Base-by-base conservation (phyloP, 164 flowering plant genomes). In the Chimonanthus praecox region DNA sequence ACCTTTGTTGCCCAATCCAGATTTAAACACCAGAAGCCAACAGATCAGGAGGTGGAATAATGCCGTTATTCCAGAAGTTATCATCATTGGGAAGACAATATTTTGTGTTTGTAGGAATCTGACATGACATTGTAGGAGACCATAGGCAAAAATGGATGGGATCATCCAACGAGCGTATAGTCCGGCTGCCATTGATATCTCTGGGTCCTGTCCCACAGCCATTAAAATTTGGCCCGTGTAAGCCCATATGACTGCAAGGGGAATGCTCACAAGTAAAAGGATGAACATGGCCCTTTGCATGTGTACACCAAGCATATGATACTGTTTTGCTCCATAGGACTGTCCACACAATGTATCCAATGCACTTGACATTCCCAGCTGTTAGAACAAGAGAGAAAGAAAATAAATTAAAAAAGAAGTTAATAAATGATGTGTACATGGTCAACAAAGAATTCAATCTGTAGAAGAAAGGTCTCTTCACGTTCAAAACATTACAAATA, bases 301-400 rank as follows among this genome's bases (percentile, higher is more conserved):
- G 58, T 82, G 76, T 65, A 80, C 71, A 10, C 84, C 83, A 13
- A 83, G 78, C 81, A 78, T 78, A 64, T 67, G 76, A 48, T 79
- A 78, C 69, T 81, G 80, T 71, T 83, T 75, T 45, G 83, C 85
- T 64, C 85, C 85, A 72, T 77, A 77, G 70, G 83, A 70, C 74
- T 81, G 85, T 13, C 85, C 85, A 74, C 85, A 83, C 61, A 81
- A 76, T 8, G 86, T 83, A 51, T 83, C 84, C 76, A 83, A 68
- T 48, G 82, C 82, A 9, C 83, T 78, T 64, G 75, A 79, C 84
- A 83, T 73, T 33, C 86, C 84, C 69, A 58, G 47, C 86, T 83
- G 70, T 3, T 71, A 33, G n/a, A 58, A 43, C 47, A 18, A 15
- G 50, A 51, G 13, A 51, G 13, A 74, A 13, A 54, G 5, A 50